phyloP scores from a whole-genome alignment of 2,329 filamentous ascomycete species.

The Penicillium paneum region DNA sequence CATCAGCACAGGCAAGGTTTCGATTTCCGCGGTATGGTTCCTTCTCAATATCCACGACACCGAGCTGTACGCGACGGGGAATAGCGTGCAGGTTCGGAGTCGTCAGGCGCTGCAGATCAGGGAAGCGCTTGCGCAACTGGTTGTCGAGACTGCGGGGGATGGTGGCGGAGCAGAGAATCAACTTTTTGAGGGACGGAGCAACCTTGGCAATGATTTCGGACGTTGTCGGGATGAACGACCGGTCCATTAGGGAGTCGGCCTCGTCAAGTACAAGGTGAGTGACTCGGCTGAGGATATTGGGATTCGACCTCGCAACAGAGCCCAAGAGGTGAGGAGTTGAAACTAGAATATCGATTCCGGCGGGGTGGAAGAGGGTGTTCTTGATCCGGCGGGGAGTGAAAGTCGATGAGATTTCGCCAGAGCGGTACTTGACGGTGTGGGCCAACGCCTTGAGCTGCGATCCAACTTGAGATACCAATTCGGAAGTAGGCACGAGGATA shows the following conservation, averaged over 20 bases:
- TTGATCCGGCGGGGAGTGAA: slow-evolving; percentile 76
- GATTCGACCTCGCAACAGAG: slow-evolving; percentile 83
- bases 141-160: slow-evolving; percentile 87
- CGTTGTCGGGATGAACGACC: slow-evolving; percentile 83
- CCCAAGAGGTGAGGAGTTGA: slow-evolving; percentile 85
- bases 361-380: slow-evolving; percentile 73
- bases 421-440: slow-evolving; percentile 82
- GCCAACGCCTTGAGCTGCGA: slow-evolving; percentile 75
- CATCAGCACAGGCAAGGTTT: slow-evolving; percentile 86
- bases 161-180: slow-evolving; percentile 92
- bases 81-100: slow-evolving; percentile 97
- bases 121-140: slow-evolving; percentile 77
- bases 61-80: slow-evolving; percentile 87
- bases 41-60: slow-evolving; percentile 85
- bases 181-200: slow-evolving; percentile 75
- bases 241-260: slow-evolving; percentile 92
- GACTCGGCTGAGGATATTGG: slow-evolving; percentile 88
- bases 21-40: slow-evolving; percentile 95
- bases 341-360: slow-evolving; percentile 80
- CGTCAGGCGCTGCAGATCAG: slow-evolving; percentile 77
- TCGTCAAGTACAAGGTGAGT: slow-evolving; percentile 88
- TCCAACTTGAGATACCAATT: slow-evolving; percentile 86
- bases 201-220: slow-evolving; percentile 77
- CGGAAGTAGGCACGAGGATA: slow-evolving; percentile 85
- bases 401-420: slow-evolving; percentile 75